phyloP scores from a whole-genome alignment of 176 grass and related monocot genomes.

The Guadua angustifolia region DNA sequence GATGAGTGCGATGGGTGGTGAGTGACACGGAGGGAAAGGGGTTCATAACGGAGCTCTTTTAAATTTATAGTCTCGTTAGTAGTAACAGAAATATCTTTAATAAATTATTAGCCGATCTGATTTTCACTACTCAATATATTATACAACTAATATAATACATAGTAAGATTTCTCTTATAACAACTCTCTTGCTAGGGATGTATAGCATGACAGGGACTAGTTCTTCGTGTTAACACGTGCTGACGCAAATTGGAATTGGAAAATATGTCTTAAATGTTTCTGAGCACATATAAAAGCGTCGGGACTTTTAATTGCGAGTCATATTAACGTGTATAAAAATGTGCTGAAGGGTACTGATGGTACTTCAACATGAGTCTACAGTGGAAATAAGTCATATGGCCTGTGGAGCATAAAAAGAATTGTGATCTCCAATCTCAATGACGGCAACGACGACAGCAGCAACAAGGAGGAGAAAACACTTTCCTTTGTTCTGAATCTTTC shows the following conservation, averaged over 20 bases:
- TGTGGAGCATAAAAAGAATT: not conserved
- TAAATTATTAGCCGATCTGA: too few species aligned
- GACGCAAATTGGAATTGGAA: not conserved
- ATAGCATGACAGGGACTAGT: not conserved
- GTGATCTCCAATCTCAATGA: not conserved
- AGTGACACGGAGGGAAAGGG: too few species aligned
- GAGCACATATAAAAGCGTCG: not conserved
- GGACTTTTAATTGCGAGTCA: too few species aligned
- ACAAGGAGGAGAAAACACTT: not conserved
- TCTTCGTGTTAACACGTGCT: not conserved
- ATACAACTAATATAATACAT: too few species aligned
- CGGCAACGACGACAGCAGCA: not conserved
- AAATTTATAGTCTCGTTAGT: too few species aligned
- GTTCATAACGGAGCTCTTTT: too few species aligned
- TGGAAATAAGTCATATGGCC: too few species aligned
- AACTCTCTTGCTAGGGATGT: too few species aligned
- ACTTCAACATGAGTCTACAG: not conserved
- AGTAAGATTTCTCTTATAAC: too few species aligned
- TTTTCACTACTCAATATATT: too few species aligned
- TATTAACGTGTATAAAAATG: not conserved
- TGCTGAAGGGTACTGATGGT: not conserved
- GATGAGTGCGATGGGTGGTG: too few species aligned
- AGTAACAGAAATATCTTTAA: too few species aligned
- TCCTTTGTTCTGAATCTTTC: not conserved
- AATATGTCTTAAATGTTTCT: not conserved